Conservation (phyloP, 371 early-diverging fungal genomes). For the Syncephalis plumigaleata region DNA sequence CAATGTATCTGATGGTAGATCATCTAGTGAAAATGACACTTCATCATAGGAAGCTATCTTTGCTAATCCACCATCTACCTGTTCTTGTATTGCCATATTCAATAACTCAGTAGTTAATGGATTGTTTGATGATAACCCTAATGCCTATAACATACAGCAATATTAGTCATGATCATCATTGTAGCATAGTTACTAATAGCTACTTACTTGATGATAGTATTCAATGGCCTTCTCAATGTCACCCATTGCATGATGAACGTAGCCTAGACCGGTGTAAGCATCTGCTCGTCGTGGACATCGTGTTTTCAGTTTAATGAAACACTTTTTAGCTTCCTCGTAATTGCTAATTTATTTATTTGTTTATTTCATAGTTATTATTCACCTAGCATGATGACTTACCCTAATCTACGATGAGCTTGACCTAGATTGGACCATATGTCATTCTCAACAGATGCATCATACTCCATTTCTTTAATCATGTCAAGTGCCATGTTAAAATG, state of each 20-base stretch:
- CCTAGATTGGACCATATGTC: constrained; percentile 49
- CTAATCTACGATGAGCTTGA: constrained; percentile 37
- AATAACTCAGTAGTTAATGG: constrained; percentile 2
- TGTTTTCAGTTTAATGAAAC: constrained; percentile 25
- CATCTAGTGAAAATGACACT: too few species aligned
- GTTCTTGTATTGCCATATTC: not conserved
- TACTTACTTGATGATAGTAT: constrained; percentile 8
- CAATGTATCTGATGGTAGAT: too few species aligned
- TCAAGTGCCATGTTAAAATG: constrained; percentile 28
- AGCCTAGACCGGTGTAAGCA: constrained; percentile 6
- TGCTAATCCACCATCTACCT: too few species aligned
- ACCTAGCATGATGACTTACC: constrained; percentile 18
- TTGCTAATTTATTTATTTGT: constrained; percentile 12
- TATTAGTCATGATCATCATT: not conserved
- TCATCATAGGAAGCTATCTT: too few species aligned
- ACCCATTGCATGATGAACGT: constrained; percentile 7
- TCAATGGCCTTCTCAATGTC: constrained; percentile 5
- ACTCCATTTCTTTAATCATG: constrained; percentile 22
- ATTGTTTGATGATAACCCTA: constrained; percentile 6
- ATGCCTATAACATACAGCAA: constrained; percentile 1
- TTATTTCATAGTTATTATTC: not conserved
- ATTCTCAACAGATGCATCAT: constrained; percentile 27
- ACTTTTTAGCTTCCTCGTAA: constrained; percentile 22
- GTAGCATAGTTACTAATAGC: not conserved
- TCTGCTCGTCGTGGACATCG: constrained; percentile 7